These are phyloP conservation scores for Lactarius evosmus DNA, from an alignment of 768 basidiomycete genomes.

Conservation along the genomic window DNA sequence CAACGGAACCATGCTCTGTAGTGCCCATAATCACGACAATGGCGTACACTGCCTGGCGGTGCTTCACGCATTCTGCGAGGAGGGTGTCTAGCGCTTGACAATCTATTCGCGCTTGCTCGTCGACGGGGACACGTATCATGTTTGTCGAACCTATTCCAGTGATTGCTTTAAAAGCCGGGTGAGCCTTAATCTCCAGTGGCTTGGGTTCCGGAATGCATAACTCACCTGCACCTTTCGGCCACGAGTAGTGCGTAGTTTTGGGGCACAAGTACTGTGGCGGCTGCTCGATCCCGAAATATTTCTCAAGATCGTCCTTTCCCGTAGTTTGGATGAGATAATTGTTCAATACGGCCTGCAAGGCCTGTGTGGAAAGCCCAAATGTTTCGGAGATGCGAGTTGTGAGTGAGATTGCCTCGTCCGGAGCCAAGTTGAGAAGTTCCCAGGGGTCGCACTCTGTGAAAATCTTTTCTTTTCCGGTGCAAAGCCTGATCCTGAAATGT, in stretches of 20 bases:
- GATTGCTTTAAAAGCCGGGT: constrained; percentile 34
- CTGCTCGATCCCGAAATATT: constrained; percentile 30
- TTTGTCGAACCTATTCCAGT: constrained; percentile 44
- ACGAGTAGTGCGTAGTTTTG: constrained; percentile 43
- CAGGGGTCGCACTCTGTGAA: constrained; percentile 36
- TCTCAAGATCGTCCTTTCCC: constrained; percentile 36
- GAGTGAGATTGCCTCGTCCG: constrained; percentile 37
- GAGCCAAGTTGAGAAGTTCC: constrained; percentile 43
- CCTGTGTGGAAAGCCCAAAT: constrained; percentile 37
- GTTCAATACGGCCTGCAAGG: constrained; percentile 34
- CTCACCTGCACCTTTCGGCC: constrained; percentile 47
- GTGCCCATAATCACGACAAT: constrained; percentile 45
- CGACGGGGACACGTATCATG: constrained; percentile 38
- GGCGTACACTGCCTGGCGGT: constrained; percentile 39
- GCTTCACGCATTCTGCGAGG: constrained; percentile 35
- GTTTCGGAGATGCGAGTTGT: constrained; percentile 35
- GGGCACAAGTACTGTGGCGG: constrained; percentile 33
- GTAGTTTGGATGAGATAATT: constrained; percentile 39
- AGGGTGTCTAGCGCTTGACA: constrained; percentile 31
- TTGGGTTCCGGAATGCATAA: background rate
- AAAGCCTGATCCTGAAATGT: constrained; percentile 36
- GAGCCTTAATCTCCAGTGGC: background rate
- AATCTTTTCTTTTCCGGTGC: constrained; percentile 31
- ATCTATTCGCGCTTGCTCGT: constrained; percentile 39
- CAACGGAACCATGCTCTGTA: constrained; percentile 45